Evolutionary conservation across 106 monocot genomes (phyloP), one percentile per base, ranked within the genome.

Genomic region (Acorus gramineus): DNA sequence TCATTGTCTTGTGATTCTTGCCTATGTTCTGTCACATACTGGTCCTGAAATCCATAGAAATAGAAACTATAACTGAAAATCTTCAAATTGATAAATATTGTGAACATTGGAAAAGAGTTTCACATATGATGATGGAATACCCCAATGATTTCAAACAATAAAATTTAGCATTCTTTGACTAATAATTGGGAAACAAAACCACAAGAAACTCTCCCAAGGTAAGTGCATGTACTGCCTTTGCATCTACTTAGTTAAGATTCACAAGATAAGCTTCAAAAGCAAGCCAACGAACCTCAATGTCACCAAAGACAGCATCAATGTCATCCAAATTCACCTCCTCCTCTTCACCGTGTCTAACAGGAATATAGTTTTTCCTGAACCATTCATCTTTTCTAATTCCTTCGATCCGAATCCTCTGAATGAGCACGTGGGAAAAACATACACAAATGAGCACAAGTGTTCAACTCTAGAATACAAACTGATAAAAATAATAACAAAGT

Each of bases 291-390:
- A 89, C 93, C 89, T 89, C 89, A 73, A 86, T 81, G 54, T 93
- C 89, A 64, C 89, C 73, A 69, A 93, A 93, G 75, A 89, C 89
- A 75, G 93, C 89, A 62, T 79, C 65, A 52, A 89, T 72, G 68
- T 86, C 89, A 70, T 93, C 89, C 69, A 93, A 77, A 71, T 77
- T 77, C 48, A 86, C 83, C 52, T 79, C 81, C 73, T 89, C 84
- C 44, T 81, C 93, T 66, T 81, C 79, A 62, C 75, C 71, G 55
- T 68, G 64, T 67, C 73, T 61, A 42, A 84, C 69, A 53, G 86
- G 57, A 77, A 77, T 66, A 74, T 93, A 93, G 61, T 75, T 73
- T 60, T 66, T 79, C 60, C 42, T 69, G 71, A 93, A 93, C 93
- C 93, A 93, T 50, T 63, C 50, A 76, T 86, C 86, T 5, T 74